Percentiles rank a stretch among this genome's conserved stretches.
Evolutionary conservation across 306 rosid genomes (phyloP).

Genomic region (Ormosia emarginata): DNA sequence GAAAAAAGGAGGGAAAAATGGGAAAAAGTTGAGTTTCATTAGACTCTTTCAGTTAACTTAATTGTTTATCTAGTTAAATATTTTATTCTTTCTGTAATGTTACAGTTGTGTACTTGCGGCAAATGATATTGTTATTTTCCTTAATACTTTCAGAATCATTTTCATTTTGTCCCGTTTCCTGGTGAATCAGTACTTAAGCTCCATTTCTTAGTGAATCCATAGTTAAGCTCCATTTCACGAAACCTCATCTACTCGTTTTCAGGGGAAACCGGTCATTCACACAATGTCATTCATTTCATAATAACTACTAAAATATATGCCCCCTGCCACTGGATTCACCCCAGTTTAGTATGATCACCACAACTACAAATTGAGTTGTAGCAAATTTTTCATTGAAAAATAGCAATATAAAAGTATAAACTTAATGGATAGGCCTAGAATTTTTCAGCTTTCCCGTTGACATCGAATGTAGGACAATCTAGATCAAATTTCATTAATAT

Average conservation of each 20-base stretch:
- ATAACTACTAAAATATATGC: too few species aligned
- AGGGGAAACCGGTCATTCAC: too few species aligned
- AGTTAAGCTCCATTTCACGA: too few species aligned
- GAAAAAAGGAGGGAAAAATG: neutral
- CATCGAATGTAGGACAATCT: too few species aligned
- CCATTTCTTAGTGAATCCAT: neutral
- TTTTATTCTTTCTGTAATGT: conserved; percentile 16
- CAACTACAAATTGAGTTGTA: neutral
- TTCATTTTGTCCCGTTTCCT: neutral
- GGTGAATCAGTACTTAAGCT: neutral
- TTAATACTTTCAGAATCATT: neutral
- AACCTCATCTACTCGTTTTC: too few species aligned
- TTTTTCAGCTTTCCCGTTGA: too few species aligned
- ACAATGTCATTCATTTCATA: too few species aligned
- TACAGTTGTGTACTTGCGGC: neutral
- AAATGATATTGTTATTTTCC: neutral
- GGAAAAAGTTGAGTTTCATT: neutral
- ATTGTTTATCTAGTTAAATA: neutral
- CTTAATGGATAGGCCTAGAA: too few species aligned
- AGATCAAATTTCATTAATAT: neutral
- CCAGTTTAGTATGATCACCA: too few species aligned
- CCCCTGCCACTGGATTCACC: too few species aligned
- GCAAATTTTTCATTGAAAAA: too few species aligned
- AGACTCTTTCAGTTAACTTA: neutral
- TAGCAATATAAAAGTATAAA: too few species aligned